phyloP scores from a whole-genome alignment of 768 basidiomycete genomes.

The Mycena polygramma region DNA sequence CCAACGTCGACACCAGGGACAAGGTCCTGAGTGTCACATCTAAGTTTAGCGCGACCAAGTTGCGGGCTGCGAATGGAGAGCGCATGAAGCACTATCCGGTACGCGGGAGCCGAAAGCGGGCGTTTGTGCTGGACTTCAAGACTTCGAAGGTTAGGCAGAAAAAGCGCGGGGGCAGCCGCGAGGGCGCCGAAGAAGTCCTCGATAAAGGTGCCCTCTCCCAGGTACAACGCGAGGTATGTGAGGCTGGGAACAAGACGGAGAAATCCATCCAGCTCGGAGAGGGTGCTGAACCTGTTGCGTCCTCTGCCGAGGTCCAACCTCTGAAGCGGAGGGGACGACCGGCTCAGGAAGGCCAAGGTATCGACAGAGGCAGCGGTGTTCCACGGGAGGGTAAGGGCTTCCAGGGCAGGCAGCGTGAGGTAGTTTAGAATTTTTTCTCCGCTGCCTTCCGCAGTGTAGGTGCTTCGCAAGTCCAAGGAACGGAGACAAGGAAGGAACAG shows the following conservation, averaged over 20 bases:
- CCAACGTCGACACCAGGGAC: not conserved
- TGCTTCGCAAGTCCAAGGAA: not conserved
- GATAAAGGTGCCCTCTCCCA: not conserved
- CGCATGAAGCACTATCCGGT: not conserved
- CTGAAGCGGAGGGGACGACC: constrained; percentile 3
- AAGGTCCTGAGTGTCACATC: not conserved
- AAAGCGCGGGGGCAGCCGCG: not conserved
- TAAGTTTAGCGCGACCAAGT: not conserved
- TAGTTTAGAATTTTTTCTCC: not conserved
- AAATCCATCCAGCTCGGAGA: not conserved
- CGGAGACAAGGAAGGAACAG: not conserved
- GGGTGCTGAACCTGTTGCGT: not conserved
- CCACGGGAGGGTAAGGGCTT: not conserved
- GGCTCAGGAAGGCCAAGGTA: not conserved
- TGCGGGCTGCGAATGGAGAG: not conserved
- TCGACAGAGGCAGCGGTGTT: not conserved
- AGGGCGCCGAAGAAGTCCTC: not conserved
- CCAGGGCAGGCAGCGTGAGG: constrained; percentile 1
- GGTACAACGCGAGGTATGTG: not conserved
- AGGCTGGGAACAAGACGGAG: not conserved
- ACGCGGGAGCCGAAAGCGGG: not conserved
- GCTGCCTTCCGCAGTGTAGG: not conserved
- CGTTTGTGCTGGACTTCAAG: not conserved
- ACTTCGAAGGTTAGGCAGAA: not conserved
- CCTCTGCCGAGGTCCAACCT: not conserved